phyloP scores from a whole-genome alignment of 441 rosid species.

The Capsella rubella region DNA sequence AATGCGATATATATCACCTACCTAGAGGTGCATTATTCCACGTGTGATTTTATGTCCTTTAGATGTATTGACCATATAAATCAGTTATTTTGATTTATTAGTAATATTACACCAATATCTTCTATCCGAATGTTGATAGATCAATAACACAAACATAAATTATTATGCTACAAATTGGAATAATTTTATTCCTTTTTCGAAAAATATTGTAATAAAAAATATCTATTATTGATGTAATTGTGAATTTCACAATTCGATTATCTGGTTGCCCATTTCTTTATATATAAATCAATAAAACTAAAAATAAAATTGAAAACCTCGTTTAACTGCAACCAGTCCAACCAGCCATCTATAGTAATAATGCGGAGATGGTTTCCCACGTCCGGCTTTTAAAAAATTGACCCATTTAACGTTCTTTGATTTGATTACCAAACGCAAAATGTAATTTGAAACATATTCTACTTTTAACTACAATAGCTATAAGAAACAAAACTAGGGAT shows the following conservation, averaged over 20 bases:
- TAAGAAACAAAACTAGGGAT: not conserved
- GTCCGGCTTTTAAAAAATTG: too few species aligned
- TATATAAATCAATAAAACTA: too few species aligned
- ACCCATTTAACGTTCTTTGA: too few species aligned
- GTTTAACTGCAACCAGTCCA: too few species aligned
- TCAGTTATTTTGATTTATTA: not conserved
- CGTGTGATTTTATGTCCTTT: constrained; percentile 15
- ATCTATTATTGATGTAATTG: too few species aligned
- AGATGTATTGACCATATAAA: not conserved
- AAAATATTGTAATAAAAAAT: not conserved
- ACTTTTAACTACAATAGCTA: not conserved
- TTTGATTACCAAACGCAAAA: not conserved
- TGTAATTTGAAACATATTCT: not conserved
- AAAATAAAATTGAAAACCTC: too few species aligned
- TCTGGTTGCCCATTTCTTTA: too few species aligned
- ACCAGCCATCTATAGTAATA: too few species aligned
- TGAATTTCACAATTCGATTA: too few species aligned
- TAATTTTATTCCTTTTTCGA: not conserved
- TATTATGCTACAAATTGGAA: not conserved
- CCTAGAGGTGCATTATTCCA: constrained; percentile 17
- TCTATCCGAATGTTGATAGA: too few species aligned
- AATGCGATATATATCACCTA: constrained; percentile 21
- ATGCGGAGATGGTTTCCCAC: too few species aligned
- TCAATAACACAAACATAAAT: not conserved
- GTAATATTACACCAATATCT: not conserved